Conservation (phyloP, 2,329 filamentous ascomycete species). For the Colletotrichum sp. region DNA sequence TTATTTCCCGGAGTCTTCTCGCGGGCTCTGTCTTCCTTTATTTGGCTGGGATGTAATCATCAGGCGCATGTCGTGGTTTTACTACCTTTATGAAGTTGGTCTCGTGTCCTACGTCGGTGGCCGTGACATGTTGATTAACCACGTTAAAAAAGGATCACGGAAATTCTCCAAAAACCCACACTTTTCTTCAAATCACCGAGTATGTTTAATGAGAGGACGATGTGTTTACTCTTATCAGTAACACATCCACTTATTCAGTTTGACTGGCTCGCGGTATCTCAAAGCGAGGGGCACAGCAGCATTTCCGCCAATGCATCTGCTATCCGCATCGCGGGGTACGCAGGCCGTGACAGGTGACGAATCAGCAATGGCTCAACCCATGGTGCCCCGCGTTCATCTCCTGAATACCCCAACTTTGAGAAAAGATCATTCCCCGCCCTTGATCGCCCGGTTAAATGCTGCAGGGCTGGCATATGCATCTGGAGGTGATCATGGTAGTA, state of each 20-base stretch:
- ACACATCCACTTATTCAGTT: neutral
- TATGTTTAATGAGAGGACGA: neutral
- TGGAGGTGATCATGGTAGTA: neutral
- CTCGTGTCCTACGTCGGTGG: rapidly evolving
- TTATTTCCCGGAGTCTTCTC: rapidly evolving
- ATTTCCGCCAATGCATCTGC: neutral
- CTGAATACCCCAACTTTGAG: neutral
- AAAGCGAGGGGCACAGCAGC: neutral
- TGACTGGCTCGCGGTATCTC: neutral
- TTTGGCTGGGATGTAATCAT: neutral
- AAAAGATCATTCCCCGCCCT: neutral
- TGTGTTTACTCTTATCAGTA: neutral
- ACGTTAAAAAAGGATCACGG: too few species aligned
- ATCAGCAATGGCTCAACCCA: neutral
- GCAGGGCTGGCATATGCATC: neutral
- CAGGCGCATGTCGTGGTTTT: neutral
- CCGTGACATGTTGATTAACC: neutral
- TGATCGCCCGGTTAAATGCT: neutral
- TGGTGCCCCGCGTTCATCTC: neutral
- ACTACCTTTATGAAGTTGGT: rapidly evolving
- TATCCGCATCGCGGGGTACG: neutral
- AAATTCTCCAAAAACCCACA: neutral
- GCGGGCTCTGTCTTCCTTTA: neutral
- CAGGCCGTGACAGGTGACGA: neutral
- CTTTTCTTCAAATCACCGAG: too few species aligned